Percentiles rank a stretch among this genome's conserved stretches.
phyloP scores from a whole-genome alignment of 2,329 filamentous ascomycete species.

The Paraconiothyrium brasiliense region DNA sequence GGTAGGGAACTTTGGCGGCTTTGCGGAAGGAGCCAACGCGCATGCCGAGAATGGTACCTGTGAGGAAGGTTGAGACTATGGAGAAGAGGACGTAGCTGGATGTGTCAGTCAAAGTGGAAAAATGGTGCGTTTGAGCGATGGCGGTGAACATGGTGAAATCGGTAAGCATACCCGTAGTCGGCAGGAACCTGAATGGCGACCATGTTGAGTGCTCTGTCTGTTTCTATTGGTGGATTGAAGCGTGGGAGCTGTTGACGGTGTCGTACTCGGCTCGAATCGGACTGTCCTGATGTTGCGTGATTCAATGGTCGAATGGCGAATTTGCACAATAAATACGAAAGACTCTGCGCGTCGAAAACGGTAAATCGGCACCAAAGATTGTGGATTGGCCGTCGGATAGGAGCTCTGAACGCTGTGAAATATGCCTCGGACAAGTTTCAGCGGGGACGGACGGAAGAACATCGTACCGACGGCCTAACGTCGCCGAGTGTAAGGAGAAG shows the following conservation, averaged over 20 bases:
- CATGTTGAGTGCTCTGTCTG: conserved; percentile 24
- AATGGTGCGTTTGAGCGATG: not conserved
- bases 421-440: conserved; percentile 36
- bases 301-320: not conserved
- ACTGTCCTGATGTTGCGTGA: not conserved
- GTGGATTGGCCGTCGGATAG: not conserved
- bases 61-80: conserved; percentile 63
- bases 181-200: conserved; percentile 35
- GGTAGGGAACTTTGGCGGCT: conserved; percentile 64
- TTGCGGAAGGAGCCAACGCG: conserved; percentile 60
- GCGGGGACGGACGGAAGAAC: conserved; percentile 28
- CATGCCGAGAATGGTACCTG: conserved; percentile 61
- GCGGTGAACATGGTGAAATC: conserved; percentile 3
- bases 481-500: not conserved
- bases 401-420: not conserved
- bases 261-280: not conserved
- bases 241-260: not conserved
- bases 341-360: not conserved
- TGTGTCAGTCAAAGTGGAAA: conserved; percentile 11
- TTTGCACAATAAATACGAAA: not conserved
- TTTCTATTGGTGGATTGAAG: not conserved
- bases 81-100: conserved; percentile 65
- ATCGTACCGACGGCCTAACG: conserved; percentile 21
- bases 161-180: conserved; percentile 42
- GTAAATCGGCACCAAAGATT: not conserved